Percentiles rank a stretch among this genome's conserved stretches.
phyloP scores from a whole-genome alignment of 2,329 filamentous ascomycete species.

The Fusarium gaditjirri region DNA sequence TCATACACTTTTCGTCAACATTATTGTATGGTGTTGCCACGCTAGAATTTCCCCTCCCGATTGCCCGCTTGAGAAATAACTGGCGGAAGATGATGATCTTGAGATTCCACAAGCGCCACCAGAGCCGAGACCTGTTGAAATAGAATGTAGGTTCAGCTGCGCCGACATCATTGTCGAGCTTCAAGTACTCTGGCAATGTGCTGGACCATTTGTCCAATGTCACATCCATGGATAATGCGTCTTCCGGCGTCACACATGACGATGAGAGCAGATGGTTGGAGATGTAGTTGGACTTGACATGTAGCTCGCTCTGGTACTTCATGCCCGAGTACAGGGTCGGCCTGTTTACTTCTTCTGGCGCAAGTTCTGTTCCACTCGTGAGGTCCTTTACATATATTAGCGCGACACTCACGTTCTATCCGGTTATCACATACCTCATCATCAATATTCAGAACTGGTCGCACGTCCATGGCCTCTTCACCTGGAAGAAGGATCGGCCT shows the following conservation, averaged over 20 bases:
- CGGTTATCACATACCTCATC: neutral
- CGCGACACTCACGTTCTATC: fast-evolving
- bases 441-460: neutral
- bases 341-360: neutral
- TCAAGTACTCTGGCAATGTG: neutral
- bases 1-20: neutral
- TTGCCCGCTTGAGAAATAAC: neutral
- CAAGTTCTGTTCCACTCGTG: neutral
- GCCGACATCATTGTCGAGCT: neutral
- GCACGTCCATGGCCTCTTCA: neutral
- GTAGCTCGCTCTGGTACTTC: neutral
- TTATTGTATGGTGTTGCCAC: fast-evolving
- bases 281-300: neutral
- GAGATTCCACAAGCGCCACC: neutral
- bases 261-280: neutral
- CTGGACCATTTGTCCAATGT: neutral
- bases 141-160: neutral
- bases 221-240: neutral
- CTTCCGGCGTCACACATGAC: neutral
- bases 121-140: neutral
- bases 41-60: neutral
- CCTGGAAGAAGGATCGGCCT: neutral
- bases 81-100: neutral
- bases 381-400: neutral
- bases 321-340: neutral